Conservation (phyloP, 352 stramenopile species). For the Pythium aquatile region DNA sequence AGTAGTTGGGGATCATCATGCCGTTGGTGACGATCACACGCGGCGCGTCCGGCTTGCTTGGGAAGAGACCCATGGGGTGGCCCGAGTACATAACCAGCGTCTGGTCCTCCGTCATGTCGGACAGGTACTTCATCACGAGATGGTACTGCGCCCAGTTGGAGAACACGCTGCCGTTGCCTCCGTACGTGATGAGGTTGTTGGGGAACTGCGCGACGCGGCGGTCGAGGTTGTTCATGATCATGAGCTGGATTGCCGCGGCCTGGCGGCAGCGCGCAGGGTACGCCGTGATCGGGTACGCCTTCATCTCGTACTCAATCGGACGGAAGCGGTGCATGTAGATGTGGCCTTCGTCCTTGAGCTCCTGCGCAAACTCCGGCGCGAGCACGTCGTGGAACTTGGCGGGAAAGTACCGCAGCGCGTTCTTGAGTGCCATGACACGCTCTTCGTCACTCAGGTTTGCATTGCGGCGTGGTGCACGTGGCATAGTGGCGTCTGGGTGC, state of each 20-base stretch:
- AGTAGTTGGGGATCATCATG: slow-evolving; percentile 91
- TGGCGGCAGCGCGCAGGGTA: slow-evolving; percentile 77
- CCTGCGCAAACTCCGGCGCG: slow-evolving; percentile 81
- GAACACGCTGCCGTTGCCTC: slow-evolving; percentile 88
- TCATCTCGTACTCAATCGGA: slow-evolving; percentile 86
- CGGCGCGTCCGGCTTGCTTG: slow-evolving; percentile 63
- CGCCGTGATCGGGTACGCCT: slow-evolving; percentile 75
- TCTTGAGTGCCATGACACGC: slow-evolving; percentile 78
- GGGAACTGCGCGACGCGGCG: slow-evolving; percentile 85
- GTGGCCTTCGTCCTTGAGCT: slow-evolving; percentile 86
- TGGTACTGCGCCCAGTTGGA: slow-evolving; percentile 90
- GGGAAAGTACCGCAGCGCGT: slow-evolving; percentile 88
- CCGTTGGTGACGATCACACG: slow-evolving; percentile 89
- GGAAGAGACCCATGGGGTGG: slow-evolving; percentile 87
- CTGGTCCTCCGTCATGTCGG: slow-evolving; percentile 86
- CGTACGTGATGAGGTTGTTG: slow-evolving; percentile 87
- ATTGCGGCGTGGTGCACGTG: slow-evolving; percentile 53
- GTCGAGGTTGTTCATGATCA: slow-evolving; percentile 93
- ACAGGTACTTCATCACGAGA: slow-evolving; percentile 86
- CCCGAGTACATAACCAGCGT: slow-evolving; percentile 90
- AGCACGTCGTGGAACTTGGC: slow-evolving; percentile 59
- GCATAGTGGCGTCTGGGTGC: slow-evolving; percentile 48
- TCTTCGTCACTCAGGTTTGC: slow-evolving; percentile 58
- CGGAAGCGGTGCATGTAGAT: slow-evolving; percentile 92
- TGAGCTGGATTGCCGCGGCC: slow-evolving; percentile 83